Evolutionary conservation across 176 grass and related monocot genomes (phyloP), one percentile per base, ranked within the genome.

Genomic region (Carex cristatella): DNA sequence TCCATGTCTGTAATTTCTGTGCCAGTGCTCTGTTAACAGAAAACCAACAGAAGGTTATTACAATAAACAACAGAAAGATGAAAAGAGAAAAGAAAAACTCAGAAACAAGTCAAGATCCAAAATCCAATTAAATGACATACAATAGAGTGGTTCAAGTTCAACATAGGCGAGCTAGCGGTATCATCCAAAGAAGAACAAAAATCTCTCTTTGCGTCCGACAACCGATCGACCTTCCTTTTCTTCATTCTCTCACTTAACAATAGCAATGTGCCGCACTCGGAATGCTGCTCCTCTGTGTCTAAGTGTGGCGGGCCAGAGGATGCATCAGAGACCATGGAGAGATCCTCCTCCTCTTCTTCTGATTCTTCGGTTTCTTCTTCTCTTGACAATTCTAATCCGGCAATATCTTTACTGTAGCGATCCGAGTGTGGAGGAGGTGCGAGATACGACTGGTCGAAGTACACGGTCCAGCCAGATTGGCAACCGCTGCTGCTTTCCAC

Each of bases 251-350:
- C 56, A 46, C 55, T 61, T 8, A 35, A 44, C 8, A 81, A 64
- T 12, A 38, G 11, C 79, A 72, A 72, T 72, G 40, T 72, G 23
- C 46, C 71, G 14, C 46, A 76, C 23, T 76, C 71, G 11, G 71
- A 76, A 76, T 76, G 71, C 71, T 76, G 71, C 42, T 82, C 80
- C 23, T 82, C 80, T 0, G 44, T 65, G 80, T 51, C 80, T 10
- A 82, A 30, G 58, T 82, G 89, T 14, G 89, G 87, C 0, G 89
- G 94, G 37, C 92, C 89, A 59, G 95, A 98, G 4, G 95, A 94
- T 80, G 95, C 95, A 86, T 98, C 95, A 74, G 95, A 94, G 75
- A 94, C 80, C 95, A 98, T 90, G 7, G 92, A 94, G 49, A 92
- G 79, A 68, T 94, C 90, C 40, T 91, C 92, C 9, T 87, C 79